Evolutionary conservation across 2,329 filamentous ascomycete species (phyloP), one percentile per base, ranked within the genome.

Genomic region (Sporothrix dimorphospora): DNA sequence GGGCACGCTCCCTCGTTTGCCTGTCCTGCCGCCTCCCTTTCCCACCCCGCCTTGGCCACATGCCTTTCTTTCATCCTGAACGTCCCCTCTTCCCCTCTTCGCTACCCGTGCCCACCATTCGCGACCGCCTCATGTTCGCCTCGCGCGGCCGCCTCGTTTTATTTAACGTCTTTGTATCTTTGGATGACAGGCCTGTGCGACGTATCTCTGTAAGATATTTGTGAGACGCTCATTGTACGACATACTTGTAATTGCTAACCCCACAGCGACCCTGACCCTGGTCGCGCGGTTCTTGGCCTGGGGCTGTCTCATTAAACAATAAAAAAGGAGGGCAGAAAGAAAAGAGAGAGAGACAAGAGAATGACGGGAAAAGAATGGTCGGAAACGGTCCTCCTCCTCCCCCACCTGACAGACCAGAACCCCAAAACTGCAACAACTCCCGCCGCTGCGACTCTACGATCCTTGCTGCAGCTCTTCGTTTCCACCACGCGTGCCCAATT

Each of bases 231-330:
- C n/a, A n/a, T n/a, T n/a, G n/a, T n/a, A n/a, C n/a, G n/a, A n/a
- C 21, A 42, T 21, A 49, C 49, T 30, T 49, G 51, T 27, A 34
- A 12, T 42, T 30, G 42, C 42, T 24, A n/a, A 66, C 63, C 45
- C 65, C 65, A 67, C 45, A 67, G 65, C 30, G 21, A 19, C 63
- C 45, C 42, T 19, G 45, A 51, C 42, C 63, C 65, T 57, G 53
- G 68, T 70, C 40, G 19, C 34, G 21, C 19, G 16, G 16, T 21
- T 61, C 51, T 57, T 61, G 68, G 68, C 38, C 24, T 42, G 47
- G 49, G 51, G 66, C 66, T 69, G 66, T 55, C 34, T 57, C 34
- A 69, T 55, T 27, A 57, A 30, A 40, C 49, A 69, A 42, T 16
- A 5, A 40, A 57, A 53, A 34, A 67, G 19, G 49, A 69, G 30